Evolutionary conservation across 2,329 filamentous ascomycete species (phyloP).

Genomic region (Microcyclosporella mali): DNA sequence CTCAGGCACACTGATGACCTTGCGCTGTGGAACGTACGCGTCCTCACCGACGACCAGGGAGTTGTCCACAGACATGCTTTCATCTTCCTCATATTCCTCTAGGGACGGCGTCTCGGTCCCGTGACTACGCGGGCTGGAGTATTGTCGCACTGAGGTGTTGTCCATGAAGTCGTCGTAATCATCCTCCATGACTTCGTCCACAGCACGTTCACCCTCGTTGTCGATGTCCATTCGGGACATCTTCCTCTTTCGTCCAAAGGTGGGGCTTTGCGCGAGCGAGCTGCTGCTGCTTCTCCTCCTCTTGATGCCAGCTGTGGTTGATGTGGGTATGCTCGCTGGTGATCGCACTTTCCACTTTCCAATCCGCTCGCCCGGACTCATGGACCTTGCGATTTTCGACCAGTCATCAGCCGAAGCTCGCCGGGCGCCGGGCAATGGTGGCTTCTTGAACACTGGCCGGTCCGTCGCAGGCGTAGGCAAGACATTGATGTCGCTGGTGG

Average conservation of each 20-base stretch:
- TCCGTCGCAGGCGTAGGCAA: conserved; percentile 9
- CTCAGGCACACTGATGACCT: conserved; percentile 18
- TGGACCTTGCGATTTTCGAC: conserved; percentile 20
- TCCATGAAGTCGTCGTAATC: conserved; percentile 6
- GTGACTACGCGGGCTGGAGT: background rate
- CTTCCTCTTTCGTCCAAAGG: conserved; percentile 14
- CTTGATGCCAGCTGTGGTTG: conserved; percentile 8
- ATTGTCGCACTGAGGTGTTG: background rate
- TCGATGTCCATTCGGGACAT: conserved; percentile 16
- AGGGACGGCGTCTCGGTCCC: conserved; percentile 5
- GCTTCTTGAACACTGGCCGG: conserved; percentile 30
- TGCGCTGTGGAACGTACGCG: conserved; percentile 12
- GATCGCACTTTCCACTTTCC: conserved; percentile 19
- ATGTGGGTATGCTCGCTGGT: conserved; percentile 7
- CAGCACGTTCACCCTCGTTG: conserved; percentile 1
- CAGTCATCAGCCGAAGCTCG: conserved; percentile 14
- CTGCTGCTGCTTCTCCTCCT: conserved; percentile 13
- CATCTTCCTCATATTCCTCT: conserved; percentile 9
- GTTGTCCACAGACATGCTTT: conserved; percentile 23
- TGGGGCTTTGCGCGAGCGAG: conserved; percentile 11
- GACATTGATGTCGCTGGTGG: conserved; percentile 18
- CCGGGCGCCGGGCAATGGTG: conserved; percentile 8
- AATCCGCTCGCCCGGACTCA: conserved; percentile 30
- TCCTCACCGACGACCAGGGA: conserved; percentile 31
- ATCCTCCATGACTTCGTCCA: conserved; percentile 2